Conservation (phyloP, 2,329 filamentous ascomycete species). For the Ambrosiella cleistominuta region DNA sequence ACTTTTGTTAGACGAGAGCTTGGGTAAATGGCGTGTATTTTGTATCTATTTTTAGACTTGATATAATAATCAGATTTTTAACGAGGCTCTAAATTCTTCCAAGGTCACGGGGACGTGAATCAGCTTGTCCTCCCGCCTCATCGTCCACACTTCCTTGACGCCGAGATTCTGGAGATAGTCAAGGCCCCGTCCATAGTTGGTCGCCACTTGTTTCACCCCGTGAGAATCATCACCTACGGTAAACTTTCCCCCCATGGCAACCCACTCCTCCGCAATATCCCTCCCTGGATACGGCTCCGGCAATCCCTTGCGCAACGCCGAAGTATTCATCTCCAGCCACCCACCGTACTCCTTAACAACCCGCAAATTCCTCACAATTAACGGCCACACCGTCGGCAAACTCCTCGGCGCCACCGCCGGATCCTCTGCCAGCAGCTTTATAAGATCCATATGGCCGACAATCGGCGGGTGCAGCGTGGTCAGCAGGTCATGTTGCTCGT, state of each 20-base stretch:
- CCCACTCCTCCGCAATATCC: slow-evolving; percentile 59
- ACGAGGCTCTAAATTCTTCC: slow-evolving; percentile 21
- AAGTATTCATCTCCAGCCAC: slow-evolving; percentile 77
- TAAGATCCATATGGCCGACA: slow-evolving; percentile 87
- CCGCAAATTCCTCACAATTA: slow-evolving; percentile 55
- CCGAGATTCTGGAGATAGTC: slow-evolving; percentile 51
- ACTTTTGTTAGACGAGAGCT: background rate
- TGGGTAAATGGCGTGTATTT: background rate
- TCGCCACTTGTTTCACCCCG: slow-evolving; percentile 68
- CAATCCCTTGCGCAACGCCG: slow-evolving; percentile 75
- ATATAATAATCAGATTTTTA: slow-evolving; percentile 11
- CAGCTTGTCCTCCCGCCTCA: slow-evolving; percentile 25
- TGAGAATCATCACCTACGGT: slow-evolving; percentile 94
- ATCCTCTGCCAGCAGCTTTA: slow-evolving; percentile 59
- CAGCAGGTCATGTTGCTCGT: slow-evolving; percentile 71
- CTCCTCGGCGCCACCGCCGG: slow-evolving; percentile 42
- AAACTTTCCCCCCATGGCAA: slow-evolving; percentile 58
- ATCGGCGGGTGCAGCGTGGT: slow-evolving; percentile 51
- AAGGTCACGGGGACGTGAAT: slow-evolving; percentile 28
- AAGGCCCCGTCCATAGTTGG: slow-evolving; percentile 58
- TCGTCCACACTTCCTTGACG: slow-evolving; percentile 44
- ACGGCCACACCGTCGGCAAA: slow-evolving; percentile 53
- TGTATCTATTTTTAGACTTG: background rate
- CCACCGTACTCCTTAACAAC: slow-evolving; percentile 57
- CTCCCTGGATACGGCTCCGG: slow-evolving; percentile 74